phyloP scores from a whole-genome alignment of 192 early-diverging fungal species.

The Coemansia sp. region DNA sequence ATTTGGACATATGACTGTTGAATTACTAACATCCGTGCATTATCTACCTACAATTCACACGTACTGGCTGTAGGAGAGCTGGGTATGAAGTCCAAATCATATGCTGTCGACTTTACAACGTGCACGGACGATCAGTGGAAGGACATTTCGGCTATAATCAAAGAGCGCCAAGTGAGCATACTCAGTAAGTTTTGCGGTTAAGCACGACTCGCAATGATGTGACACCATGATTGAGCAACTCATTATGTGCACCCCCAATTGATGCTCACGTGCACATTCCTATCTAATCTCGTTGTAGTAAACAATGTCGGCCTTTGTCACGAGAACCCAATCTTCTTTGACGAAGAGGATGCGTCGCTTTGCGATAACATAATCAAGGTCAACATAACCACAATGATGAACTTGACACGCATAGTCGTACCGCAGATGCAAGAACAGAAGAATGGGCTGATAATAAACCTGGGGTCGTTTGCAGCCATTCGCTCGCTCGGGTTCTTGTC shows the following conservation, averaged over 20 bases:
- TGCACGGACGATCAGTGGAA: conserved; percentile 39
- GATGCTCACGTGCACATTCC: too few species aligned
- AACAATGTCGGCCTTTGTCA: conserved; percentile 93
- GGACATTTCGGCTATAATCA: conserved; percentile 64
- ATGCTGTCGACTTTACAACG: conserved; percentile 77
- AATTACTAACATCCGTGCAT: not conserved
- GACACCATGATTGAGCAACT: too few species aligned
- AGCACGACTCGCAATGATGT: too few species aligned
- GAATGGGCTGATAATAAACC: conserved; percentile 82
- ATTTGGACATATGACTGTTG: not conserved
- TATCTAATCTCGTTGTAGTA: conserved; percentile 48
- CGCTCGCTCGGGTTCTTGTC: conserved; percentile 78
- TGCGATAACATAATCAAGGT: conserved; percentile 78
- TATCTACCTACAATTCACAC: not conserved
- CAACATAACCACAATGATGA: conserved; percentile 78
- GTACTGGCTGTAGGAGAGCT: conserved; percentile 18
- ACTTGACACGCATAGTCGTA: conserved; percentile 72
- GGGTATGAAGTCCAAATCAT: conserved; percentile 58
- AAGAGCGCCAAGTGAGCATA: conserved; percentile 44
- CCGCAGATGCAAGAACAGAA: conserved; percentile 73
- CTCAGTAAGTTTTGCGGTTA: conserved; percentile 12
- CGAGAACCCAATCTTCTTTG: conserved; percentile 81
- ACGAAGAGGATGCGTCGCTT: conserved; percentile 63
- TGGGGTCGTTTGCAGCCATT: conserved; percentile 83
- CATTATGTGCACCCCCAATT: too few species aligned